A percentile compares a stretch with the other conserved stretches of the same genome.
Evolutionary conservation across 2,329 filamentous ascomycete species (phyloP).

Genomic region (Byssoonygena ceratinophila): DNA sequence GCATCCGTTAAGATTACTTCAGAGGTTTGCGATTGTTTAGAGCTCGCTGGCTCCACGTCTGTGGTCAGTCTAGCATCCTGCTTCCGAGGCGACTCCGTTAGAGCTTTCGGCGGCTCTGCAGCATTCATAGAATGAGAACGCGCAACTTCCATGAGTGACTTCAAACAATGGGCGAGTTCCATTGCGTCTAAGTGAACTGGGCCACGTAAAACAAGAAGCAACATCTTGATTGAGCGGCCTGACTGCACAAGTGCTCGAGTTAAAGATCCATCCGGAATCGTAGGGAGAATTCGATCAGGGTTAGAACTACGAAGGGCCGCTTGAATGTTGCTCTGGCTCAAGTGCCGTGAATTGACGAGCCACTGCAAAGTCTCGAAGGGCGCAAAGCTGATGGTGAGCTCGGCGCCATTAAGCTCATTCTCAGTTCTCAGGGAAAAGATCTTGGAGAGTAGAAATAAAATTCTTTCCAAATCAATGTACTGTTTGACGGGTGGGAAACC

Average conservation of each 20-base stretch:
- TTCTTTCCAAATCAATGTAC: constrained; percentile 30
- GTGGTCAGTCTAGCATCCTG: constrained; percentile 11
- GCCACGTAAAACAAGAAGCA: constrained; percentile 30
- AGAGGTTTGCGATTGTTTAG: background rate
- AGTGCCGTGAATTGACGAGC: constrained; percentile 32
- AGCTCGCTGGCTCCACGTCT: constrained; percentile 16
- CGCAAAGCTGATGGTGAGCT: constrained; percentile 28
- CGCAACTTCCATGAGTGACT: constrained; percentile 32
- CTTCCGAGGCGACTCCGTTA: constrained; percentile 23
- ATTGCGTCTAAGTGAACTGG: constrained; percentile 28
- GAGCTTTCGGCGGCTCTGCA: constrained; percentile 26
- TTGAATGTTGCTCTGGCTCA: constrained; percentile 33
- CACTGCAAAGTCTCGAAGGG: constrained; percentile 32
- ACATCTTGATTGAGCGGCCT: constrained; percentile 31
- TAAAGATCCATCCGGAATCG: constrained; percentile 32
- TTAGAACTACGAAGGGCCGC: constrained; percentile 29
- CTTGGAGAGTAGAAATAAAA: constrained; percentile 30
- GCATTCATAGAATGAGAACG: constrained; percentile 26
- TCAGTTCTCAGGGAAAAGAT: constrained; percentile 28
- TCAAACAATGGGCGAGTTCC: constrained; percentile 34
- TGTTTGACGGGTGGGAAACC: constrained; percentile 20
- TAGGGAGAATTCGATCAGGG: constrained; percentile 29
- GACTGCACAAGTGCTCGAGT: constrained; percentile 31
- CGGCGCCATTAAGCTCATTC: constrained; percentile 19
- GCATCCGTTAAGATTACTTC: constrained; percentile 25